Conservation (phyloP, 805 yeast species). For the Jamesozyma lodderae region DNA sequence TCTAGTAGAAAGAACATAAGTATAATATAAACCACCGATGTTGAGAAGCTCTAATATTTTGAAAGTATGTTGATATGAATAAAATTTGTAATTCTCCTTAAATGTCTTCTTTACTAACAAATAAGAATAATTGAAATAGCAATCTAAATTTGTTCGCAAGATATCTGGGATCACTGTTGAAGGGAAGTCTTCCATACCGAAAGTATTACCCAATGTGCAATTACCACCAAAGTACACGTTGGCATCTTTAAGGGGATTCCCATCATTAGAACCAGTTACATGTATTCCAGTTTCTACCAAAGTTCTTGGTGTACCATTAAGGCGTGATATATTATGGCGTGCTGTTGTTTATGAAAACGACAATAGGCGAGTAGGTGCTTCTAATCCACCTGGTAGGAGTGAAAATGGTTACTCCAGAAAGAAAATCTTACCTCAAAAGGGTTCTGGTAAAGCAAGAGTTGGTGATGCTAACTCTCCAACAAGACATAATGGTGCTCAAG, state of each 20-base stretch:
- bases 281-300: slow-evolving; percentile 67
- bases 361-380: slow-evolving; percentile 78
- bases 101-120: slow-evolving; percentile 2
- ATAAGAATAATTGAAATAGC: neutral
- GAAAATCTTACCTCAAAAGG: slow-evolving; percentile 84
- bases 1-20: neutral
- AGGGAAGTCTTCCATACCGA: neutral
- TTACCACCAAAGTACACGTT: slow-evolving; percentile 64
- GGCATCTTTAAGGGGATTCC: slow-evolving; percentile 73
- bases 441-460: slow-evolving; percentile 87
- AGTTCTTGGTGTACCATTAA: slow-evolving; percentile 64
- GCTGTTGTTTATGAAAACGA: slow-evolving; percentile 92
- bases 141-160: neutral
- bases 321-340: slow-evolving; percentile 90
- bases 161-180: neutral
- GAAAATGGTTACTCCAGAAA: slow-evolving; percentile 78
- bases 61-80: slow-evolving; percentile 4
- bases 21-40: neutral
- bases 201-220: slow-evolving; percentile 19
- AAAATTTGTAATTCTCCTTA: too few species aligned
- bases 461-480: slow-evolving; percentile 96
- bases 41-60: neutral
- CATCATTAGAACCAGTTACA: slow-evolving; percentile 78
- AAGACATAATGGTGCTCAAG: slow-evolving; percentile 81
- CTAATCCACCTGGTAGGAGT: slow-evolving; percentile 77